A percentile compares a stretch with the other conserved stretches of the same genome.
Evolutionary conservation across 805 yeast species (phyloP).

Genomic region (Metschnikowia cubensis): DNA sequence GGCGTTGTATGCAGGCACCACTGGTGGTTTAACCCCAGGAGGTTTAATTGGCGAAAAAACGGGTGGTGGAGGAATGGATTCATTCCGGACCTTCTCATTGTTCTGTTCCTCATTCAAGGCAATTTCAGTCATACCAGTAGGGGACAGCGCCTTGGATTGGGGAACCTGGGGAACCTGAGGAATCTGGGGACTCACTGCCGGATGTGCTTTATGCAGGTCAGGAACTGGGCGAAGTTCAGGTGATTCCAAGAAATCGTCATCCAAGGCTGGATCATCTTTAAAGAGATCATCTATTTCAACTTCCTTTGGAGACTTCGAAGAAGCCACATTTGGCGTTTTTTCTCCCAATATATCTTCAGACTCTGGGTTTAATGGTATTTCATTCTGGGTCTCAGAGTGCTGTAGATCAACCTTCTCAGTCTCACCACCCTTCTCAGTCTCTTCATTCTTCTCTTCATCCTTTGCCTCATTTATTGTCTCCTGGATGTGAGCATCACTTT

Average conservation of each 20-base stretch:
- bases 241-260: slow-evolving; percentile 3
- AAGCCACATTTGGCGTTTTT: not conserved
- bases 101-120: not conserved
- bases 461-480: too few relatives aligned
- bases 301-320: not conserved
- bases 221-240: not conserved
- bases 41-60: slow-evolving; percentile 8
- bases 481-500: not conserved
- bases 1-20: not conserved
- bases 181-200: not conserved
- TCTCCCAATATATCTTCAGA: not conserved
- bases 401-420: not conserved
- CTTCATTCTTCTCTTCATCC: not conserved
- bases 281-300: not conserved
- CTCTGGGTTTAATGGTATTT: not conserved
- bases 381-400: not conserved
- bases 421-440: not conserved
- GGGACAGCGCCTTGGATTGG: not conserved
- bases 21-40: not conserved
- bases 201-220: not conserved
- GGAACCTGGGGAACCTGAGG: not conserved
- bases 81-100: not conserved
- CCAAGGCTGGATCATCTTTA: not conserved
- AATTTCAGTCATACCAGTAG: not conserved
- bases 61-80: not conserved